Evolutionary conservation across 805 yeast species (phyloP).

Genomic region (Kodamaea fukazawae): DNA sequence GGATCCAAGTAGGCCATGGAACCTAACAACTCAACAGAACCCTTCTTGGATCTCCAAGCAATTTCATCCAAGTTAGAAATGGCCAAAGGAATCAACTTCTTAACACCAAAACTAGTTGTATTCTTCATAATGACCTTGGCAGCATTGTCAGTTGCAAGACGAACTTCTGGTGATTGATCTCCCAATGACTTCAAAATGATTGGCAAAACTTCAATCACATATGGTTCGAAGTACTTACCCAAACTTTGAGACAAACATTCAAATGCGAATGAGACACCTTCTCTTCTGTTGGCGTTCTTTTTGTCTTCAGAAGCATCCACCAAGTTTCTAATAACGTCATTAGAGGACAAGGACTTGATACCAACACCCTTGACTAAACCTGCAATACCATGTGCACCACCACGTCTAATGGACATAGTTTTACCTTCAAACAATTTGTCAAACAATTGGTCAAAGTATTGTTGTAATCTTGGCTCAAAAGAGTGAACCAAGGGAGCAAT

Average conservation of each 20-base stretch:
- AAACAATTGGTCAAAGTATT: constrained; percentile 57
- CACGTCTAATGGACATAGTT: constrained; percentile 60
- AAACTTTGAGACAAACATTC: constrained; percentile 78
- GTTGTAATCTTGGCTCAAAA: constrained; percentile 48
- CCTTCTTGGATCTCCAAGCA: constrained; percentile 96
- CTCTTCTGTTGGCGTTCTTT: constrained; percentile 68
- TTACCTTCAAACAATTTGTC: constrained; percentile 56
- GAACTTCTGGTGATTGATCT: constrained; percentile 78
- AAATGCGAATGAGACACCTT: constrained; percentile 83
- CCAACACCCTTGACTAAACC: constrained; percentile 93
- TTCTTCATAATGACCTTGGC: constrained; percentile 85
- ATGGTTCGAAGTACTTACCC: constrained; percentile 86
- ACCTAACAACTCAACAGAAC: constrained; percentile 93
- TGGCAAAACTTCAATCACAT: constrained; percentile 85
- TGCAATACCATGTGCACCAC: constrained; percentile 95
- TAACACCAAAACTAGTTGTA: constrained; percentile 90
- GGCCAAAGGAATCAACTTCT: constrained; percentile 86
- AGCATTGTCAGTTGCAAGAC: constrained; percentile 85
- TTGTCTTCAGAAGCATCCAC: constrained; percentile 86
- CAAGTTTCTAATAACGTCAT: constrained; percentile 72
- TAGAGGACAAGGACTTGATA: constrained; percentile 67
- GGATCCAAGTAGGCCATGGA: constrained; percentile 98
- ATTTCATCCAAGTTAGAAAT: constrained; percentile 80
- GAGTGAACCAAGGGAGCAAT: constrained; percentile 75
- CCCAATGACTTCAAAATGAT: constrained; percentile 78